phyloP scores from a whole-genome alignment of 1,284 basidiomycete species.

The Melampsora larici-populina region DNA sequence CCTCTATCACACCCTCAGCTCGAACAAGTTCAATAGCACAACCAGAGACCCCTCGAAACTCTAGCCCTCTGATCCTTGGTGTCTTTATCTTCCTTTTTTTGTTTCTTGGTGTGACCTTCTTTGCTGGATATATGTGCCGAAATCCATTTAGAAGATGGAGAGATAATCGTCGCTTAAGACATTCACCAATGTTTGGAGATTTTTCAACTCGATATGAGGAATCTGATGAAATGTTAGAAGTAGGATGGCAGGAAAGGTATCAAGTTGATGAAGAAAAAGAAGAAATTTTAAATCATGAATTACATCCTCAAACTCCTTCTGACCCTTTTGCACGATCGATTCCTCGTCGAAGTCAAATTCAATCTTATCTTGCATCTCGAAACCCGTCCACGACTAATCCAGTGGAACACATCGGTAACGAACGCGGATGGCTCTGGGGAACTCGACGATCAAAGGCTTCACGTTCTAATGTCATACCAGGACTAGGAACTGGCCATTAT shows the following conservation, averaged over 20 bases:
- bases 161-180: slow-evolving; percentile 9
- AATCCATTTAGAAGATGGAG: slow-evolving; percentile 11
- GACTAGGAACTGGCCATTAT: slow-evolving; percentile 26
- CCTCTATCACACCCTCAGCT: slow-evolving; percentile 11
- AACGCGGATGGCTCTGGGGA: slow-evolving; percentile 34
- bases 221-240: neutral
- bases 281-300: neutral
- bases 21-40: neutral
- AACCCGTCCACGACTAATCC: neutral
- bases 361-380: slow-evolving; percentile 6
- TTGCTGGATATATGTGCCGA: slow-evolving; percentile 10
- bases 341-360: slow-evolving; percentile 6
- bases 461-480: slow-evolving; percentile 7
- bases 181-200: neutral
- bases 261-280: neutral
- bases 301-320: neutral
- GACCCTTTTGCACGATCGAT: slow-evolving; percentile 15
- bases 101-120: slow-evolving; percentile 19
- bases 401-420: slow-evolving; percentile 31
- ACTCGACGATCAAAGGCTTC: slow-evolving; percentile 9
- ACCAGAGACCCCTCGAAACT: slow-evolving; percentile 2
- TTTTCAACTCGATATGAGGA: neutral
- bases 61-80: slow-evolving; percentile 4
- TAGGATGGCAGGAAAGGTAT: neutral
- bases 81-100: slow-evolving; percentile 16